Evolutionary conservation across 1,139 yeast genomes (phyloP).

Genomic region (Yamadazyma trypodendri): DNA sequence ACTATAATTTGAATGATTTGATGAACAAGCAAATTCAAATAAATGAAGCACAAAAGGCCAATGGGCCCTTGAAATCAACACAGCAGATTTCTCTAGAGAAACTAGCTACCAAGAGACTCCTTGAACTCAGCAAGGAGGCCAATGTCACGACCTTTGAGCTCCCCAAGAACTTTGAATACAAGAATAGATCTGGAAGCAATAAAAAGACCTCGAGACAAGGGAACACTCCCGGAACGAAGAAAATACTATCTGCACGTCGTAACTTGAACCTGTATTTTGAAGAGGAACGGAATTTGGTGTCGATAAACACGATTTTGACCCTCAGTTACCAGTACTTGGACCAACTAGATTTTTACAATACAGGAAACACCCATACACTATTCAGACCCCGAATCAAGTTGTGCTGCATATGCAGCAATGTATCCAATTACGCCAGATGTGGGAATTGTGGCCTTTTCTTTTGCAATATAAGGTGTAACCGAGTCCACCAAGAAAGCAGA

Average conservation of each 20-base stretch:
- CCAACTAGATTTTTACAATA: slow-evolving; percentile 24
- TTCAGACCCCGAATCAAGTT: slow-evolving; percentile 37
- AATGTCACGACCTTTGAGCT: slow-evolving; percentile 33
- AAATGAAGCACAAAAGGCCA: slow-evolving; percentile 23
- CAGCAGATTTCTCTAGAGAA: slow-evolving; percentile 47
- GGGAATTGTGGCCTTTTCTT: slow-evolving; percentile 40
- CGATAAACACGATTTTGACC: slow-evolving; percentile 41
- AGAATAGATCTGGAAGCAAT: slow-evolving; percentile 18
- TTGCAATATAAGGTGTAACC: slow-evolving; percentile 43
- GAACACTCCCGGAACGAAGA: slow-evolving; percentile 46
- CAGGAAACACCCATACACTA: slow-evolving; percentile 18
- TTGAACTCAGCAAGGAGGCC: slow-evolving; percentile 38
- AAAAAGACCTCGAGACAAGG: slow-evolving; percentile 34
- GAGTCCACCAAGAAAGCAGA: slow-evolving; percentile 44
- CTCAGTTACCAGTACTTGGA: slow-evolving; percentile 45
- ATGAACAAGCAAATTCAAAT: slow-evolving; percentile 47
- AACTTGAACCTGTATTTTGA: slow-evolving; percentile 48
- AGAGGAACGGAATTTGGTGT: slow-evolving; percentile 46
- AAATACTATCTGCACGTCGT: slow-evolving; percentile 44
- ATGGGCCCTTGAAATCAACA: slow-evolving; percentile 42
- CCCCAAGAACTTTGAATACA: slow-evolving; percentile 43
- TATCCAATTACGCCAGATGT: slow-evolving; percentile 42
- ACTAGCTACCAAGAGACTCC: slow-evolving; percentile 35
- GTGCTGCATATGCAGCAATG: slow-evolving; percentile 45
- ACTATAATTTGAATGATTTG: slow-evolving; percentile 44